Evolutionary conservation across 441 rosid species (phyloP), one percentile per base, ranked within the genome.

Genomic region (Corymbia calophylla): DNA sequence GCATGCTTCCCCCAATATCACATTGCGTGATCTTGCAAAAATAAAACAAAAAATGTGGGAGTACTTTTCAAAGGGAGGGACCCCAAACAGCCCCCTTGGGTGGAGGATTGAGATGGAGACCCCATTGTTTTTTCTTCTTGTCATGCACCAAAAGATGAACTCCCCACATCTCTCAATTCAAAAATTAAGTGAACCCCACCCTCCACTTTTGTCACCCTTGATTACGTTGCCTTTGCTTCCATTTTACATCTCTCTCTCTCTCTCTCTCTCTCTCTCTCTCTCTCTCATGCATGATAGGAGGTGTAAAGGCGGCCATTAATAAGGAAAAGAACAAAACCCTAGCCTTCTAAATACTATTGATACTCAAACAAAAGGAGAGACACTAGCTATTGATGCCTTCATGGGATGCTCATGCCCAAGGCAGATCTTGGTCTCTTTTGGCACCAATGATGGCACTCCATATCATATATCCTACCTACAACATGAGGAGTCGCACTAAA

Each of bases 151-250:
- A 94, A 94, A 93, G 94, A 44, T 77, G 51, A 77, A 44, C 51
- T 77, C 84, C 84, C 84, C 51, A 77, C 32, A 8, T 77, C 84
- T 4, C 84, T 44, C 84, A 48, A 88, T 53, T n/a, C 88, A 64
- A 68, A 90, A 55, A 60, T 16, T 27, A 14, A 44, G 84, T 35
- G 88, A 89, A 68, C 88, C 89, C 88, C 87, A 88, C 32, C 56
- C 25, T 49, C 85, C 93, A 93, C 91, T 88, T 92, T 91, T 89
- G 91, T 91, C 91, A 82, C 94, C 91, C 94, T 92, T 88, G 93
- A 93, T 73, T 87, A 91, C 90, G 91, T 93, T 90, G 92, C 93
- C 94, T 93, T 94, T 94, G 94, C 95, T 94, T 94, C 94, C 93
- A 92, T 93, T 93, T 93, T 92, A 94, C 95, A 93, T 48, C 90